Evolutionary conservation across 768 basidiomycete genomes (phyloP), one percentile per base, ranked within the genome.

Genomic region (Naganishia vishniacii): DNA sequence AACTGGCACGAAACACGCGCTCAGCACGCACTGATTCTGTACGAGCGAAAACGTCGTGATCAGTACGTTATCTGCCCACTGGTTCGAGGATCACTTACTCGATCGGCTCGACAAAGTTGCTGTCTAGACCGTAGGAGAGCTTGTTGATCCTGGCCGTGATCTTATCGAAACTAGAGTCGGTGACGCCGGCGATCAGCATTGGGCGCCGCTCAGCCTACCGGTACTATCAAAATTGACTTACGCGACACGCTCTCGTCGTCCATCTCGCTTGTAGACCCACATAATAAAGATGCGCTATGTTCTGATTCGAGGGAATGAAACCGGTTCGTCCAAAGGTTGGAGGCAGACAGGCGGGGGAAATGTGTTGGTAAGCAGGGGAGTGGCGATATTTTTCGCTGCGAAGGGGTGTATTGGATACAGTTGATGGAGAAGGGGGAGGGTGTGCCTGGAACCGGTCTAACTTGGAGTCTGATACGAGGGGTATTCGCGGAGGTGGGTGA

Each of bases 91-190:
- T 34, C 23, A 75, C 86, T 61, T 73, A 89, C 89, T 95, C 93
- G 40, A 95, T 88, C 4, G 95, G 88, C 70, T 95, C 89, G 25
- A 99, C 86, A 67, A 91, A 88, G 72, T 93, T 87, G 62, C 83
- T 81, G 77, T 99, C 93, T 23, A 99, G 85, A 65, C 95, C 95
- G 77, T 98, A 98, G 73, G 91, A 95, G 18, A 99, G 84, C 79
- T 81, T 79, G 67, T 76, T 74, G 67, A 79, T 78, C 61, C 70
- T 67, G 25, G 46, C 59, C 44, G 62, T 61, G 56, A 77, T 76
- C 70, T 78, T 78, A 72, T 78, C 77, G 65, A 78, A 78, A 25
- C 69, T 70, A 53, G 15, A 29, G 15, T 64, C 67, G 61, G n/a
- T 58, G 49, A 23, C 20, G 23, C 29, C 12, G 32, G 2, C 2